Conservation (phyloP, 2,329 filamentous ascomycete species). For the Akanthomyces dipterigenus region DNA sequence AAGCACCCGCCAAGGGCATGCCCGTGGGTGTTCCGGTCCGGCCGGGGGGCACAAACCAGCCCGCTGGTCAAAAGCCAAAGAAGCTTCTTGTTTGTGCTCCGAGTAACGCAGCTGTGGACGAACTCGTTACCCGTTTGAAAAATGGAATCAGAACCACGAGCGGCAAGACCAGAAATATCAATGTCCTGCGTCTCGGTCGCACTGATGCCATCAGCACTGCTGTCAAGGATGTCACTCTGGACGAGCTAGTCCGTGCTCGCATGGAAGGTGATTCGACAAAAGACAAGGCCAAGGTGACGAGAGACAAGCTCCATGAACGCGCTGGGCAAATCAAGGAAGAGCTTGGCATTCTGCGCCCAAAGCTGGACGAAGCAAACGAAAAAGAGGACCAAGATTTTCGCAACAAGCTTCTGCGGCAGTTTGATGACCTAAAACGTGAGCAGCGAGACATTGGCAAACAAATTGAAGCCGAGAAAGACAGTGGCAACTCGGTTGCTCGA, state of each 20-base stretch:
- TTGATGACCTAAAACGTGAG: conserved; percentile 69
- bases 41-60: conserved; percentile 13
- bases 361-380: conserved; percentile 60
- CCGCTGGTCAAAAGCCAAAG: conserved; percentile 42
- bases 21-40: conserved; percentile 26
- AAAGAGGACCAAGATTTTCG: conserved; percentile 40
- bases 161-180: conserved; percentile 68
- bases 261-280: conserved; percentile 56
- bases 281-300: conserved; percentile 47
- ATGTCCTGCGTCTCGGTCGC: conserved; percentile 82
- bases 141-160: conserved; percentile 71
- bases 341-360: conserved; percentile 62
- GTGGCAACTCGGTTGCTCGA: conserved; percentile 71
- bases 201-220: conserved; percentile 87
- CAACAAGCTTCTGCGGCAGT: conserved; percentile 62
- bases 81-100: conserved; percentile 96
- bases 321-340: conserved; percentile 68
- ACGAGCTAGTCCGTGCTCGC: conserved; percentile 77
- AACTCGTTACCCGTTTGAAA: conserved; percentile 89
- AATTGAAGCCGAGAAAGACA: conserved; percentile 84
- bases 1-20: conserved; percentile 25
- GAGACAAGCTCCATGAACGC: conserved; percentile 56
- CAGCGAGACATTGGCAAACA: conserved; percentile 67
- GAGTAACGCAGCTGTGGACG: conserved; percentile 95
- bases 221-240: conserved; percentile 86